Conservation (phyloP, 2,329 filamentous ascomycete species). For the Alternaria postmessia region DNA sequence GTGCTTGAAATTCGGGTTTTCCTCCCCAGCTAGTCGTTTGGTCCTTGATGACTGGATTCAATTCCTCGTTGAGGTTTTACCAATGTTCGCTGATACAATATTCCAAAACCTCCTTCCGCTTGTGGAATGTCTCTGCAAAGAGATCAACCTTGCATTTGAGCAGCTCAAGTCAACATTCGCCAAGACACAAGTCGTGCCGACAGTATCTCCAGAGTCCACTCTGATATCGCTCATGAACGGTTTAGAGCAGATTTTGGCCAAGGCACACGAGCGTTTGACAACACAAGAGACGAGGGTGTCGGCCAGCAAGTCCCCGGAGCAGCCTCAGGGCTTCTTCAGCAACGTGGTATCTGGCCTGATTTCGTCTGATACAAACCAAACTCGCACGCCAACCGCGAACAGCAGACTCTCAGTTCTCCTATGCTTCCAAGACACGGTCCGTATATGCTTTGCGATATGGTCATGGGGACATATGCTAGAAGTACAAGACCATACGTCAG, state of each 20-base stretch:
- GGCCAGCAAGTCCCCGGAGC: constrained; percentile 78
- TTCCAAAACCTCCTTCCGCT: constrained; percentile 91
- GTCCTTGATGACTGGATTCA: constrained; percentile 92
- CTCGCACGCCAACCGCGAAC: constrained; percentile 87
- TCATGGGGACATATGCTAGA: constrained; percentile 75
- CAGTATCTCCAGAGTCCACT: constrained; percentile 69
- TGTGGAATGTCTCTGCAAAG: constrained; percentile 85
- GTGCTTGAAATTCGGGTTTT: constrained; percentile 82
- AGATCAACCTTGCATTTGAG: constrained; percentile 77
- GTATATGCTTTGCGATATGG: constrained; percentile 94
- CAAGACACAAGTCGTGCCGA: constrained; percentile 37
- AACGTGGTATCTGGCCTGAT: constrained; percentile 95
- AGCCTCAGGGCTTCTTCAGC: constrained; percentile 87
- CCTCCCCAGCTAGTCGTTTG: constrained; percentile 74
- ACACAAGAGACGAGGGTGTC: constrained; percentile 76
- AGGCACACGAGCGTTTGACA: constrained; percentile 82
- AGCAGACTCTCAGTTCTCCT: constrained; percentile 90
- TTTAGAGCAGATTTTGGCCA: constrained; percentile 87
- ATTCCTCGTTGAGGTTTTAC: constrained; percentile 83
- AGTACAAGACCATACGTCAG: constrained; percentile 70
- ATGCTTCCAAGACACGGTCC: constrained; percentile 95
- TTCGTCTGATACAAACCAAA: constrained; percentile 76
- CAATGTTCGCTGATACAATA: constrained; percentile 82
- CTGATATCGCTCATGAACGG: constrained; percentile 90
- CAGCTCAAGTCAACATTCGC: constrained; percentile 72